Evolutionary conservation across 2,329 filamentous ascomycete species (phyloP).

Genomic region (Bimuria novae-zelandiae): DNA sequence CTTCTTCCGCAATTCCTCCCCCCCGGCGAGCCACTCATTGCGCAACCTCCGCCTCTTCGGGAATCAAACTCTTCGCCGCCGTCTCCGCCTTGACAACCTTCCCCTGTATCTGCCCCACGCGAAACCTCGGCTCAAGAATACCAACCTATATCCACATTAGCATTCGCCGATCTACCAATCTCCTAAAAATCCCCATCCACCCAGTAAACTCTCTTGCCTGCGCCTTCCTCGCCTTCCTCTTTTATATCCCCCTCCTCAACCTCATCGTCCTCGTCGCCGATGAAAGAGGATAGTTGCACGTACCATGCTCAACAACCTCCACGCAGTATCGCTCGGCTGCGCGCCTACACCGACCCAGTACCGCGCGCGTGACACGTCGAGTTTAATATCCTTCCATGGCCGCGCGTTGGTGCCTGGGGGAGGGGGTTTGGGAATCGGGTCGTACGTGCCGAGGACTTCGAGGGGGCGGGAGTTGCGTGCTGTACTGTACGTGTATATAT

Average conservation of each 20-base stretch:
- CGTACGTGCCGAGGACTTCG: constrained; percentile 80
- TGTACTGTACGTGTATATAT: constrained; percentile 61
- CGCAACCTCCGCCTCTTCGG: background rate
- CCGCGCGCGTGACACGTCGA: constrained; percentile 78
- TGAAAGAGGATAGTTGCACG: too few relatives aligned
- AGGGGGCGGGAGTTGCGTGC: constrained; percentile 86
- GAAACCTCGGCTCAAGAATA: constrained; percentile 44
- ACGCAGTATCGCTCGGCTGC: constrained; percentile 88
- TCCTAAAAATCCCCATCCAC: too few relatives aligned
- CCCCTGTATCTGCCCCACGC: constrained; percentile 38
- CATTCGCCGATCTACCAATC: too few relatives aligned
- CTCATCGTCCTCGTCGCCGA: too few relatives aligned
- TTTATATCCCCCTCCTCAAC: too few relatives aligned
- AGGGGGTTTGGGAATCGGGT: constrained; percentile 62
- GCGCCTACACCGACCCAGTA: constrained; percentile 98
- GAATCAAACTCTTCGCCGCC: constrained; percentile 35
- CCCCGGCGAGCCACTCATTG: background rate
- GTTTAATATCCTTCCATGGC: constrained; percentile 86
- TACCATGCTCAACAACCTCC: constrained; percentile 83
- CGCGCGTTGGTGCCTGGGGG: constrained; percentile 58
- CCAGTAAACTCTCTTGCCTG: too few relatives aligned
- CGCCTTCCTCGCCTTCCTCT: too few relatives aligned
- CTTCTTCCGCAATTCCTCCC: background rate
- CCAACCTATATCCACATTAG: too few relatives aligned
- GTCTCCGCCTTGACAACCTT: constrained; percentile 38